phyloP scores from a whole-genome alignment of 2,329 filamentous ascomycete genomes.

The Lasiodiplodia sp. region DNA sequence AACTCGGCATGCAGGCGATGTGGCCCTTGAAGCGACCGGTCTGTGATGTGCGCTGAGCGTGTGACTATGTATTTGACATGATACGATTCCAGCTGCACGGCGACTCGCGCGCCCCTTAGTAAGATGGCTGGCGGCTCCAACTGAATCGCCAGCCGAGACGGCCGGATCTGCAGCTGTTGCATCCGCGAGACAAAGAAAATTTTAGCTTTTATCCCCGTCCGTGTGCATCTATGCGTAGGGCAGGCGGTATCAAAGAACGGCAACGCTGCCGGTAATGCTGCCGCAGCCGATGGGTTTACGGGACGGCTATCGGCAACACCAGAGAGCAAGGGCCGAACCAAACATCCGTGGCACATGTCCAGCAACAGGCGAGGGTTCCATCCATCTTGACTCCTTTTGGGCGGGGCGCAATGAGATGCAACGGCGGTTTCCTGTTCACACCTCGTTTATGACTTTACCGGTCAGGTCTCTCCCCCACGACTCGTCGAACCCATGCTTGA shows the following conservation, averaged over 20 bases:
- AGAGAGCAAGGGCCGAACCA: neutral
- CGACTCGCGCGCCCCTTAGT: conserved; percentile 20
- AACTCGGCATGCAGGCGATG: neutral
- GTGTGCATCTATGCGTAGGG: neutral
- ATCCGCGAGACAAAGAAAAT: conserved; percentile 20
- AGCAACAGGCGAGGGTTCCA: neutral
- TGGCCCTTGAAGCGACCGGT: conserved; percentile 20
- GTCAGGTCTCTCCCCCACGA: conserved; percentile 18
- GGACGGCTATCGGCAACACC: neutral
- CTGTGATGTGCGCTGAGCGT: conserved; percentile 24
- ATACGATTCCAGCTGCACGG: conserved; percentile 17
- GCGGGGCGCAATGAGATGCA: conserved; percentile 8
- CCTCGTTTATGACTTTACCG: conserved; percentile 21
- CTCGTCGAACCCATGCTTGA: conserved; percentile 3
- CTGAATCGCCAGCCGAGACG: conserved; percentile 24
- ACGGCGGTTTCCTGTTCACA: conserved; percentile 12
- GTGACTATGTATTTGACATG: conserved; percentile 24
- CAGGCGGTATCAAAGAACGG: neutral
- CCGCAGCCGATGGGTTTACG: neutral
- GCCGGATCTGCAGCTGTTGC: conserved; percentile 27
- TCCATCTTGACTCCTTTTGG: neutral
- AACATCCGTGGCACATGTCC: conserved; percentile 1
- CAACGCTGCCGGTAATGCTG: conserved; percentile 1
- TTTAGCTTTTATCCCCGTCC: conserved; percentile 2
- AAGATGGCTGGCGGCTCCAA: conserved; percentile 23